phyloP scores from a whole-genome alignment of 2,329 filamentous ascomycete genomes.

The Curvularia verruculosa region DNA sequence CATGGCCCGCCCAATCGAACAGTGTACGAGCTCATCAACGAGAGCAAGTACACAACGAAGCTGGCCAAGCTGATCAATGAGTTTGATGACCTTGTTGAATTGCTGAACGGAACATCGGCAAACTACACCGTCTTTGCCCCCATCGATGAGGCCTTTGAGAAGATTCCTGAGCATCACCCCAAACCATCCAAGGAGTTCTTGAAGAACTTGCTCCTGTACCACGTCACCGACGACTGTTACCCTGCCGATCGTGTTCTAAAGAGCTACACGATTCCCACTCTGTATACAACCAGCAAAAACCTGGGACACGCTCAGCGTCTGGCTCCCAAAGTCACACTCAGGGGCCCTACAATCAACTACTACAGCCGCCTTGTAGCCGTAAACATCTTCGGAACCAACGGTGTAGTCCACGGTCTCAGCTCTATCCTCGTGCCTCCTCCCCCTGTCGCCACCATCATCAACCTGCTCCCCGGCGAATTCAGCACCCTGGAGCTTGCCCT shows the following conservation, averaged over 20 bases:
- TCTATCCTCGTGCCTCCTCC: conserved; percentile 78
- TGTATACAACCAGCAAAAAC: conserved; percentile 64
- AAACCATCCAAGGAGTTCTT: conserved; percentile 74
- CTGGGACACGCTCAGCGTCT: conserved; percentile 68
- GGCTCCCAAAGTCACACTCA: conserved; percentile 66
- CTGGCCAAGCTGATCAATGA: conserved; percentile 77
- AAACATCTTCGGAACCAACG: conserved; percentile 78
- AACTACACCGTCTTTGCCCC: conserved; percentile 87
- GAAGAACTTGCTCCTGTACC: conserved; percentile 74
- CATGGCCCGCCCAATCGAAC: conserved; percentile 64
- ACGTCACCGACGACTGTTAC: conserved; percentile 72
- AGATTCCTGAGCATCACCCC: conserved; percentile 60
- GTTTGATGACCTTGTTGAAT: conserved; percentile 71
- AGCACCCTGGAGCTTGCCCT: conserved; percentile 79
- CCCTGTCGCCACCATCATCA: conserved; percentile 66
- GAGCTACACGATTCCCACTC: conserved; percentile 76
- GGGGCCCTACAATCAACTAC: conserved; percentile 76
- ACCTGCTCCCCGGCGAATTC: conserved; percentile 71
- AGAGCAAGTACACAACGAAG: conserved; percentile 76
- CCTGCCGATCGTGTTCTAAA: conserved; percentile 69
- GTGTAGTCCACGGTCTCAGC: conserved; percentile 79
- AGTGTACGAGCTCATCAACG: conserved; percentile 79
- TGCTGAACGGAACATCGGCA: conserved; percentile 74
- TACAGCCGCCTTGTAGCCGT: conserved; percentile 72
- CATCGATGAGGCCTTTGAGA: conserved; percentile 75